Evolutionary conservation across 2,329 filamentous ascomycete species (phyloP).

Genomic region (Emmonsiellopsis sp.): DNA sequence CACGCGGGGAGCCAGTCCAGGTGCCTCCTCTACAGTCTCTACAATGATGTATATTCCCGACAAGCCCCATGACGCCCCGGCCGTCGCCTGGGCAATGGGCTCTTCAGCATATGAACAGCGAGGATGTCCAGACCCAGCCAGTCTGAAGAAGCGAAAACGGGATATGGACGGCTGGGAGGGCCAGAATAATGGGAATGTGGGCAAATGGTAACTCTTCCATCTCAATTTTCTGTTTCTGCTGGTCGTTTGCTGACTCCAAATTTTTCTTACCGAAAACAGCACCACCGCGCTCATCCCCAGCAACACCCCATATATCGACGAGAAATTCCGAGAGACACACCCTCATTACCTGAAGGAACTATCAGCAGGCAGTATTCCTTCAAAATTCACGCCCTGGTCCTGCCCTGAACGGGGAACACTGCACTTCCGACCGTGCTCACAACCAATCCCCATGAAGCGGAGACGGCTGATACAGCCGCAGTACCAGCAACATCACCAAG

Average conservation of each 20-base stretch:
- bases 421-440: not conserved
- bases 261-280: slow-evolving; percentile 4
- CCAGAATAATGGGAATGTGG: slow-evolving; percentile 7
- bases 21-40: not conserved
- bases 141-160: slow-evolving; percentile 20
- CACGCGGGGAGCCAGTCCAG: not conserved
- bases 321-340: slow-evolving; percentile 11
- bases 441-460: slow-evolving; percentile 1
- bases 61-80: not conserved
- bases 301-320: slow-evolving; percentile 10
- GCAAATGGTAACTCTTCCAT: slow-evolving; percentile 9
- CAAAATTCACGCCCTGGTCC: not conserved
- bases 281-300: slow-evolving; percentile 8
- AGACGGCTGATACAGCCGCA: slow-evolving; percentile 11
- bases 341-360: slow-evolving; percentile 9
- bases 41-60: slow-evolving; percentile 1
- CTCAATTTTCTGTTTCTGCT: not conserved
- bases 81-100: not conserved
- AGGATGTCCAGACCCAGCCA: slow-evolving; percentile 5
- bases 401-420: not conserved
- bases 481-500: slow-evolving; percentile 6
- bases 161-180: slow-evolving; percentile 12
- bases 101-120: slow-evolving; percentile 1
- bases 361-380: not conserved
- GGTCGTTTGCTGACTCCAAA: slow-evolving; percentile 12